Conservation (phyloP, 345 rosid species). For the Arabidopsis arenosa region DNA sequence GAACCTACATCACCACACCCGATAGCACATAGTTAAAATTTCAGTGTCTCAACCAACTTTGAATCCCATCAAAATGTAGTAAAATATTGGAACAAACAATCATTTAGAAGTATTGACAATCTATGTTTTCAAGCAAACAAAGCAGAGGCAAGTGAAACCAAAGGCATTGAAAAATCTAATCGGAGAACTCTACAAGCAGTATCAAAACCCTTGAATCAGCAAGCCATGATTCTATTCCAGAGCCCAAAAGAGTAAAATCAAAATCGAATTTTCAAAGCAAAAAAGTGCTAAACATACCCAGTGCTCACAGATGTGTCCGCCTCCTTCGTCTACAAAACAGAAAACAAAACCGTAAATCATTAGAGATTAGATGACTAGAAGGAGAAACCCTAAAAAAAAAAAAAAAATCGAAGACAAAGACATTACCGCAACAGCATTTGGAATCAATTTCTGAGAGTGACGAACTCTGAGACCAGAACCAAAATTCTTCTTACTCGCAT, state of each 20-base stretch:
- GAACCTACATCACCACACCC: background rate
- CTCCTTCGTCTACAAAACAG: slow-evolving; percentile 61
- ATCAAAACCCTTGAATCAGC: slow-evolving; percentile 10
- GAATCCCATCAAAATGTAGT: background rate
- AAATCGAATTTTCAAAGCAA: background rate
- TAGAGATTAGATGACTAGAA: background rate
- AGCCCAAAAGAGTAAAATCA: background rate
- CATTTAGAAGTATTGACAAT: background rate
- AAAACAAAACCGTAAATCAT: background rate
- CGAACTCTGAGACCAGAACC: slow-evolving; percentile 48
- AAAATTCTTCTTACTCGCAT: slow-evolving; percentile 48
- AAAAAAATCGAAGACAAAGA: background rate
- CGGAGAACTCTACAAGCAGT: background rate
- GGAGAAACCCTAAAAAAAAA: background rate
- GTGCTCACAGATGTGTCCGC: slow-evolving; percentile 59
- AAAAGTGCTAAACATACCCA: slow-evolving; percentile 56
- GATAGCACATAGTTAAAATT: background rate
- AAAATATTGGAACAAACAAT: background rate
- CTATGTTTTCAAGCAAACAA: background rate
- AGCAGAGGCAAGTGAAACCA: too few relatives aligned
- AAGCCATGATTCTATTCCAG: background rate
- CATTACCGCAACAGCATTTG: slow-evolving; percentile 87
- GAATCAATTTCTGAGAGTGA: slow-evolving; percentile 53
- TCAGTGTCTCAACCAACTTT: too few relatives aligned
- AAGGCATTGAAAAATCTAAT: background rate